phyloP scores from a whole-genome alignment of 2,329 filamentous ascomycete species.

The Phialophora verrucosa region DNA sequence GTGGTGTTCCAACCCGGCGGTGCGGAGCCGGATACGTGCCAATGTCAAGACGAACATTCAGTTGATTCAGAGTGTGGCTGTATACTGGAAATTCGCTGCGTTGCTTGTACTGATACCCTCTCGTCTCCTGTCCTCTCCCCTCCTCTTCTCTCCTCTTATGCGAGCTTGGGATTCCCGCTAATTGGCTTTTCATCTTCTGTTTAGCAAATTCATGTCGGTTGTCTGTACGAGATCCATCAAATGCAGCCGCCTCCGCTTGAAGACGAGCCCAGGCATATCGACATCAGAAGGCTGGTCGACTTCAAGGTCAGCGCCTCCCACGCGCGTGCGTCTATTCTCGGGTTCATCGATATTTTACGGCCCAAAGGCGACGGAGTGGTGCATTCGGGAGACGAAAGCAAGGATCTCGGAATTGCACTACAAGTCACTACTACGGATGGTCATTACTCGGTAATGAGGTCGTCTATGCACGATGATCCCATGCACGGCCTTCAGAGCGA shows the following conservation, averaged over 20 bases:
- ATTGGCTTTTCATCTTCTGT: neutral
- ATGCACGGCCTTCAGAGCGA: neutral
- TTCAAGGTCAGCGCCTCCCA: conserved; percentile 23
- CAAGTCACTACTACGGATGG: neutral
- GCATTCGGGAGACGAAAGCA: conserved; percentile 24
- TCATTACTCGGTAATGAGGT: neutral
- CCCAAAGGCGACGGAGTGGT: conserved; percentile 3
- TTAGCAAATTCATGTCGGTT: conserved; percentile 24
- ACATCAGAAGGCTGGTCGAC: conserved; percentile 15
- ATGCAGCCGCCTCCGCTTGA: conserved; percentile 15
- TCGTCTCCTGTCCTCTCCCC: neutral
- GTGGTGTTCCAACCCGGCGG: conserved; percentile 21
- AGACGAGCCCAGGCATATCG: conserved; percentile 25
- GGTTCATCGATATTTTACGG: conserved; percentile 24
- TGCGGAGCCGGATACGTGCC: neutral
- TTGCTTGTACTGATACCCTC: conserved; percentile 12
- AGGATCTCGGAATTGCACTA: conserved; percentile 15
- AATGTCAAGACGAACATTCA: conserved; percentile 23
- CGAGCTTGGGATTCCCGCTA: neutral
- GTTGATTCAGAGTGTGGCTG: conserved; percentile 18
- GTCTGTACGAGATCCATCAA: conserved; percentile 25
- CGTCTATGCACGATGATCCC: neutral
- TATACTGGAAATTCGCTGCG: conserved; percentile 26
- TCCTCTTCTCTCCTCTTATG: neutral
- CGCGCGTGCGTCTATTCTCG: conserved; percentile 25